Evolutionary conservation across 2,329 filamentous ascomycete species (phyloP).

Genomic region (Thelonectria olida): DNA sequence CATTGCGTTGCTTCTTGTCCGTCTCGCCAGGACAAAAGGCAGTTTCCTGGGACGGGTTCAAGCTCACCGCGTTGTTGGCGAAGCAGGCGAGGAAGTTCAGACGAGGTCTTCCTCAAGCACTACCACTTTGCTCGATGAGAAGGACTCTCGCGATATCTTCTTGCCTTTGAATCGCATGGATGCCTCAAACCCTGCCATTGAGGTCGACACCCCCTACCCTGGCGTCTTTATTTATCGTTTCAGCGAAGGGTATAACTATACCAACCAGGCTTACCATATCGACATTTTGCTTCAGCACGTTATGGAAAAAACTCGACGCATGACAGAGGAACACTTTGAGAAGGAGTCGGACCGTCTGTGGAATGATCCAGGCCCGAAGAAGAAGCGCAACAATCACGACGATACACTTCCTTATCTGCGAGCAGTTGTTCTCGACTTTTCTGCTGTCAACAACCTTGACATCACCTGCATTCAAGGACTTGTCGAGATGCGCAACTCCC

Average conservation of each 20-base stretch:
- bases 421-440: slow-evolving; percentile 67
- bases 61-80: slow-evolving; percentile 25
- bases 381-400: slow-evolving; percentile 34
- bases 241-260: slow-evolving; percentile 61
- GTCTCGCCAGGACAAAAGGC: slow-evolving; percentile 57
- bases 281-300: slow-evolving; percentile 53
- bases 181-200: slow-evolving; percentile 55
- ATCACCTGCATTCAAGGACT: slow-evolving; percentile 66
- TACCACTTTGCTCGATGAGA: slow-evolving; percentile 5
- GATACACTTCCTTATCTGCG: slow-evolving; percentile 56
- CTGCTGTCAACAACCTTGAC: slow-evolving; percentile 65
- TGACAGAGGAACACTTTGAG: slow-evolving; percentile 48
- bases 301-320: slow-evolving; percentile 51
- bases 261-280: slow-evolving; percentile 59
- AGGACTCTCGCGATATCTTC: slow-evolving; percentile 46
- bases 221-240: slow-evolving; percentile 64
- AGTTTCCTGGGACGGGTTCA: slow-evolving; percentile 55
- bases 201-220: slow-evolving; percentile 54
- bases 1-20: slow-evolving; percentile 52
- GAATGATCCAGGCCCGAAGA: slow-evolving; percentile 60
- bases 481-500: slow-evolving; percentile 62
- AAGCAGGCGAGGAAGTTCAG: neutral
- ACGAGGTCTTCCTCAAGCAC: neutral
- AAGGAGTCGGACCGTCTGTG: slow-evolving; percentile 59
- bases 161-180: slow-evolving; percentile 53